These are phyloP conservation scores for Podospora didyma DNA, from an alignment of 495 filamentous ascomycete species.

Conservation along the genomic window DNA sequence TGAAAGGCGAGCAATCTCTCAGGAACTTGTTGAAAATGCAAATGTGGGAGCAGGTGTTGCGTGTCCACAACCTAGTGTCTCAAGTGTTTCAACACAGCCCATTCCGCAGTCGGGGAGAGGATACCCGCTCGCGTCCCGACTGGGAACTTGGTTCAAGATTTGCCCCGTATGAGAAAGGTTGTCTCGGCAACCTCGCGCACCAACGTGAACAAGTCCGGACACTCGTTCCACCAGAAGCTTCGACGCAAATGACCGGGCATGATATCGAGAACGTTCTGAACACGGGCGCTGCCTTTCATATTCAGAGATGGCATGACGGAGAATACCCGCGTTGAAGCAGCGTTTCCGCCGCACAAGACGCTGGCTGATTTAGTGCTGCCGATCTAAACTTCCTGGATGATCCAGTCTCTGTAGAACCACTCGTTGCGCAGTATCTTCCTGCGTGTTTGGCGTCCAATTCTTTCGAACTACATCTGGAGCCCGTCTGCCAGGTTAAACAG, in stretches of 20 bases:
- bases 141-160: no score
- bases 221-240: slow-evolving; percentile 25
- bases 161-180: no score
- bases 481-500: neutral
- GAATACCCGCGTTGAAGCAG: slow-evolving; percentile 24
- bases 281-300: slow-evolving; percentile 2
- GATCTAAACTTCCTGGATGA: slow-evolving; percentile 21
- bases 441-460: slow-evolving; percentile 12
- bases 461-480: neutral
- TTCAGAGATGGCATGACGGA: slow-evolving; percentile 22
- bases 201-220: neutral
- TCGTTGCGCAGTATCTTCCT: neutral
- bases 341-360: slow-evolving; percentile 21
- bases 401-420: slow-evolving; percentile 22
- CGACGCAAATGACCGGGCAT: slow-evolving; percentile 25
- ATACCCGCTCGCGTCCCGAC: no score
- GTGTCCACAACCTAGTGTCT: no score
- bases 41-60: no score
- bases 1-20: no score
- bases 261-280: slow-evolving; percentile 33
- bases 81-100: no score
- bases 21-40: no score
- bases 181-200: no score
- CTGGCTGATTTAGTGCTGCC: slow-evolving; percentile 6
- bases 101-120: no score